Evolutionary conservation across 495 filamentous ascomycete species (phyloP).

Genomic region (Parathielavia hyrcaniae): DNA sequence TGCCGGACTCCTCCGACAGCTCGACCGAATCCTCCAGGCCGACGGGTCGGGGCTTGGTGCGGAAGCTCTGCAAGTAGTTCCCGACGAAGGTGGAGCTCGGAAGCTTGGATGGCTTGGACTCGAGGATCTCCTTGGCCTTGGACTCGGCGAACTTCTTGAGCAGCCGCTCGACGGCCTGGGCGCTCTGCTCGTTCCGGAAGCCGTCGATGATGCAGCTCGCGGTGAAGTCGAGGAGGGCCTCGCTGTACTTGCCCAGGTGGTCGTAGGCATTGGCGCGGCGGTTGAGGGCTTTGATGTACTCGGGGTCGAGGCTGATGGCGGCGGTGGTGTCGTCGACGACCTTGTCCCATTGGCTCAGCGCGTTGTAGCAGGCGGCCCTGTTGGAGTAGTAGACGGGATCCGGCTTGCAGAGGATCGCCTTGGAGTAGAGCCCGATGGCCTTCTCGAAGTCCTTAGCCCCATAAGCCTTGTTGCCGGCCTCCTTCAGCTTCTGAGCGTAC

Average conservation of each 20-base stretch:
- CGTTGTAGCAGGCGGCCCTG: conserved; percentile 94
- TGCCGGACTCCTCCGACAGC: conserved; percentile 68
- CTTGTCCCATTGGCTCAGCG: conserved; percentile 84
- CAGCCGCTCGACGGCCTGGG: conserved; percentile 82
- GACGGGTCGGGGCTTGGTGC: conserved; percentile 65
- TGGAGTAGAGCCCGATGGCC: conserved; percentile 89
- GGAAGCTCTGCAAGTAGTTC: conserved; percentile 98
- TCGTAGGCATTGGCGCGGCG: conserved; percentile 94
- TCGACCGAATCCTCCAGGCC: conserved; percentile 77
- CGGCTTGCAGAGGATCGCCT: conserved; percentile 92
- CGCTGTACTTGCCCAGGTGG: conserved; percentile 81
- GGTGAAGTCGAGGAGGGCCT: conserved; percentile 93
- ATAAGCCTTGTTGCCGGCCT: conserved; percentile 93
- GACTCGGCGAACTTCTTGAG: conserved; percentile 95
- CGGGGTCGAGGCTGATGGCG: conserved; percentile 80
- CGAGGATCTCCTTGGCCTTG: conserved; percentile 82
- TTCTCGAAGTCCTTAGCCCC: conserved; percentile 81
- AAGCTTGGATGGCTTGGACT: conserved; percentile 61
- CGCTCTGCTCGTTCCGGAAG: conserved; percentile 83
- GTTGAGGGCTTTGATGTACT: conserved; percentile 97
- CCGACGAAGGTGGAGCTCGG: conserved; percentile 93
- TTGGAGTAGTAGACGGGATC: conserved; percentile 99
- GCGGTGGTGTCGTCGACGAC: conserved; percentile 96
- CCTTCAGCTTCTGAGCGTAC: conserved; percentile 85
- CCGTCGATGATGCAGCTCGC: conserved; percentile 98